Evolutionary conservation across 805 yeast genomes (phyloP).

Genomic region (Ogataea naganishii): DNA sequence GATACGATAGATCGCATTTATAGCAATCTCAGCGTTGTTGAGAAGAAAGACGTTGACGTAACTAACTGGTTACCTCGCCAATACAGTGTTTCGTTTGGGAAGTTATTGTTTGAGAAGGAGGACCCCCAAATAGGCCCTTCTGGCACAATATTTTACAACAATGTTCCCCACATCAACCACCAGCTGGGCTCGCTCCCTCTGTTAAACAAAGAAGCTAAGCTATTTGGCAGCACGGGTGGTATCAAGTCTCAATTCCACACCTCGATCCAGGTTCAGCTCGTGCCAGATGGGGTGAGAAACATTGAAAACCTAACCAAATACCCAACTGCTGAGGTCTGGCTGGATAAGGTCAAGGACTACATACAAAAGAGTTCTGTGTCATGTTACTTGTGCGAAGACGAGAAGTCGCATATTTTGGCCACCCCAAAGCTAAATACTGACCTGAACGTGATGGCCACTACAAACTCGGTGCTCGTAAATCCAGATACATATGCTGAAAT

Average conservation of each 20-base stretch:
- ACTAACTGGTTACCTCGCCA: slow-evolving; percentile 15
- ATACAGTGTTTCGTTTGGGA: slow-evolving; percentile 21
- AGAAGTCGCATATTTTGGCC: slow-evolving; percentile 16
- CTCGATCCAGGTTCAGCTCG: slow-evolving; percentile 19
- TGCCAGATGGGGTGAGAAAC: slow-evolving; percentile 23
- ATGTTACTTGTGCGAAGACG: slow-evolving; percentile 12
- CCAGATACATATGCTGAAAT: background rate
- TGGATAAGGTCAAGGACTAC: slow-evolving; percentile 13
- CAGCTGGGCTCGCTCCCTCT: slow-evolving; percentile 14
- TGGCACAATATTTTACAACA: slow-evolving; percentile 15
- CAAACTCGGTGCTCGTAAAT: background rate
- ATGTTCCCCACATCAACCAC: slow-evolving; percentile 16
- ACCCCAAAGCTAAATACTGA: slow-evolving; percentile 19
- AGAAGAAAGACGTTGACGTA: slow-evolving; percentile 5
- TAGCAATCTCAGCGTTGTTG: no score
- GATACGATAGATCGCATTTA: slow-evolving; percentile 1
- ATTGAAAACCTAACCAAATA: slow-evolving; percentile 12
- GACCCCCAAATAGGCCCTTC: slow-evolving; percentile 5
- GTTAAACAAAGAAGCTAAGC: slow-evolving; percentile 12
- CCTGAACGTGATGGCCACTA: no score
- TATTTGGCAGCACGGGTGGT: slow-evolving; percentile 24
- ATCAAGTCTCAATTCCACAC: slow-evolving; percentile 18
- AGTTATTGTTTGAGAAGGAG: slow-evolving; percentile 14
- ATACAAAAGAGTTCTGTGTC: slow-evolving; percentile 1
- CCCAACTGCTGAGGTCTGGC: slow-evolving; percentile 25